phyloP scores from a whole-genome alignment of 805 yeast genomes.

The Wickerhamiella hasegawae region DNA sequence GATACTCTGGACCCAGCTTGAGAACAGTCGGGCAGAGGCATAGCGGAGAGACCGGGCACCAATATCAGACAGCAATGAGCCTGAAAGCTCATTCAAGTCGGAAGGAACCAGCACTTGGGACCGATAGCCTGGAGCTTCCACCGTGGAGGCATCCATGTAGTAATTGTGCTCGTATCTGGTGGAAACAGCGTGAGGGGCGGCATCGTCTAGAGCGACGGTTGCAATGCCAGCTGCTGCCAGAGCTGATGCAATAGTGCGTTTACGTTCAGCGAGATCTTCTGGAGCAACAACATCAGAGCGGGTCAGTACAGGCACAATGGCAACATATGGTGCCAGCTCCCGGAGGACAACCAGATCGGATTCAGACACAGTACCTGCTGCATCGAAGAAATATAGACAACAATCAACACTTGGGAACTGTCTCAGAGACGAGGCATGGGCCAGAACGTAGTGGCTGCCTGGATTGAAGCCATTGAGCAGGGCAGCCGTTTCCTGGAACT shows the following conservation, averaged over 20 bases:
- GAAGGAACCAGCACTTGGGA: slow-evolving; percentile 6
- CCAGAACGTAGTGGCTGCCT: slow-evolving; percentile 1
- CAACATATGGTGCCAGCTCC: slow-evolving; percentile 2
- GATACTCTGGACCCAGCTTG: slow-evolving; percentile 2
- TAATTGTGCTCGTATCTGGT: slow-evolving; percentile 5
- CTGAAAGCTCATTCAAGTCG: slow-evolving; percentile 5
- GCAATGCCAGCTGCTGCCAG: slow-evolving; percentile 3
- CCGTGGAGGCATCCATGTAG: slow-evolving; percentile 11
- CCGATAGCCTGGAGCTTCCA: slow-evolving; percentile 8
- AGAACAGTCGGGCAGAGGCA: slow-evolving; percentile 3
- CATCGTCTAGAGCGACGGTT: neutral
- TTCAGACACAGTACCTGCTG: neutral
- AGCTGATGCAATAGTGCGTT: slow-evolving; percentile 1
- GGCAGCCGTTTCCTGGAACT: slow-evolving; percentile 7
- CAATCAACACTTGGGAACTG: slow-evolving; percentile 7
- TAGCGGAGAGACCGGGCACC: slow-evolving; percentile 3
- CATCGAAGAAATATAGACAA: slow-evolving; percentile 5
- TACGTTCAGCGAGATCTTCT: slow-evolving; percentile 3
- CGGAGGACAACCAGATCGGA: slow-evolving; percentile 4
- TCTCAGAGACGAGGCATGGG: slow-evolving; percentile 4
- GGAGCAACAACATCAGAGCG: slow-evolving; percentile 3
- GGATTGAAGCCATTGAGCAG: slow-evolving; percentile 10
- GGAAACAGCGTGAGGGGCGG: slow-evolving; percentile 2
- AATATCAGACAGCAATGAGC: neutral
- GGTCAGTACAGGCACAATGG: slow-evolving; percentile 7